Base-by-base conservation (phyloP, 78 protist species). In the Guillardia theta region DNA sequence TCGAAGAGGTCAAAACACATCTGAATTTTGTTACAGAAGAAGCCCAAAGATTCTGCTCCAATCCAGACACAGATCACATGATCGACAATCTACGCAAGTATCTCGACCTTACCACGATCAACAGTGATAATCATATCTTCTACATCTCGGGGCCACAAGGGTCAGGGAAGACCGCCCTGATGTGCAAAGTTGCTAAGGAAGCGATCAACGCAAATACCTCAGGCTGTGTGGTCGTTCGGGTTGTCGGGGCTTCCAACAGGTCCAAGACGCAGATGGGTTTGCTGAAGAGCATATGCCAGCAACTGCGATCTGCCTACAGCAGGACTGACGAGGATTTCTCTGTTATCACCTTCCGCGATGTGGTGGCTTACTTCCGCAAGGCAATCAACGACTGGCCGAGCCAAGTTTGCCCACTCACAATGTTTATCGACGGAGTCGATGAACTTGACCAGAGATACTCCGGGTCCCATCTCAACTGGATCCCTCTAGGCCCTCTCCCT, bases 91-190 rank as follows among this genome's bases (percentile, higher is more conserved):
- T n/a, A n/a, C n/a, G n/a, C n/a, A n/a, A n/a, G n/a, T n/a, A n/a
- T n/a, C n/a, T n/a, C n/a, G n/a, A n/a, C n/a, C n/a, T n/a, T n/a
- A n/a, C n/a, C n/a, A n/a, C n/a, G n/a, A n/a, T n/a, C n/a, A n/a
- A n/a, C n/a, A n/a, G n/a, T n/a, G n/a, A n/a, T n/a, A n/a, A n/a
- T n/a, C n/a, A n/a, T n/a, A n/a, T n/a, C n/a, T n/a, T n/a, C n/a
- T n/a, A n/a, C n/a, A n/a, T n/a, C n/a, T n/a, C n/a, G n/a, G n/a
- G n/a, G n/a, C n/a, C n/a, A n/a, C n/a, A n/a, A n/a, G n/a, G n/a
- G n/a, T n/a, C 83, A 3, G 83, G 83, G 46, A 70, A 70, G 83
- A 70, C 83, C 41, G n/a, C n/a, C 41, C n/a, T 70, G 46, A 70
- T 70, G 83, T 70, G 46, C 41, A 70, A 70, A 43, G 21, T 70